Conservation (phyloP, 306 rosid species). For the Cucurbita pepo region DNA sequence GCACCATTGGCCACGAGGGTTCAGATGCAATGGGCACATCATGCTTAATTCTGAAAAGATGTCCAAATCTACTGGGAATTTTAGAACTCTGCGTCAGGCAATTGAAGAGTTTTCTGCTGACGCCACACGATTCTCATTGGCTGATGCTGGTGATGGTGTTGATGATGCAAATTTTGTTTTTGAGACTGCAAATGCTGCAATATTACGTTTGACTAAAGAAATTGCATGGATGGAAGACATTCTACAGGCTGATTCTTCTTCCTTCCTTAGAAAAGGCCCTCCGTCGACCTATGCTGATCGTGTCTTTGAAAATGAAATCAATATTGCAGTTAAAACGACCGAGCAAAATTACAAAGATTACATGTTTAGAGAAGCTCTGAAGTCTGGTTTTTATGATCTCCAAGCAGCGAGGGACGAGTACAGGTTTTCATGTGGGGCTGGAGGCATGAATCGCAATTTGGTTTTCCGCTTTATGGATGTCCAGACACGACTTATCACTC, state of each 20-base stretch:
- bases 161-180: slow-evolving; percentile 91
- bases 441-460: slow-evolving; percentile 56
- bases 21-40: slow-evolving; percentile 82
- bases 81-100: slow-evolving; percentile 67
- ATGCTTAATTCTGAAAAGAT: slow-evolving; percentile 84
- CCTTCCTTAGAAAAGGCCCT: slow-evolving; percentile 59
- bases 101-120: slow-evolving; percentile 91
- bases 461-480: slow-evolving; percentile 77
- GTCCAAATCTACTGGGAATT: slow-evolving; percentile 94
- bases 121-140: slow-evolving; percentile 81
- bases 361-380: slow-evolving; percentile 83
- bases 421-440: slow-evolving; percentile 64
- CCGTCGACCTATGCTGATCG: slow-evolving; percentile 70
- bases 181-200: slow-evolving; percentile 86
- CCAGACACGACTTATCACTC: slow-evolving; percentile 78
- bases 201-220: slow-evolving; percentile 69
- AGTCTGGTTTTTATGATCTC: slow-evolving; percentile 81
- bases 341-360: slow-evolving; percentile 59
- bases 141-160: slow-evolving; percentile 93
- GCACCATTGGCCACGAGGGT: slow-evolving; percentile 79
- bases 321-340: slow-evolving; percentile 57
- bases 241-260: slow-evolving; percentile 48
- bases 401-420: slow-evolving; percentile 89
- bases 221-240: slow-evolving; percentile 72
- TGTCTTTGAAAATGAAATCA: slow-evolving; percentile 70